These are phyloP conservation scores for Bruguiera gymnorhiza DNA, from an alignment of 345 rosid genomes.

Conservation along the genomic window DNA sequence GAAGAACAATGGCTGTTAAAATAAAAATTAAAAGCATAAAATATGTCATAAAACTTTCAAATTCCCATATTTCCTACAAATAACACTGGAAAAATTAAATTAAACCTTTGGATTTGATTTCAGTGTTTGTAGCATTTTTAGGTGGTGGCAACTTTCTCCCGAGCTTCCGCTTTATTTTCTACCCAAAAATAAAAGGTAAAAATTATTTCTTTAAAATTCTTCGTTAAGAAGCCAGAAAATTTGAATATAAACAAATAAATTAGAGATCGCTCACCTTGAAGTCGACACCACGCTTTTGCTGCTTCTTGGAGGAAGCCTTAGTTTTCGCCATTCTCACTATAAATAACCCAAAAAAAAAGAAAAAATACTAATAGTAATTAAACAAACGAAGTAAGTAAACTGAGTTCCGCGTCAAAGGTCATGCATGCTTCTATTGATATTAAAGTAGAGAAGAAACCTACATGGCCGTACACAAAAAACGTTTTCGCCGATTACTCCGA, in stretches of 20 bases:
- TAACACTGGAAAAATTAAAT: neutral
- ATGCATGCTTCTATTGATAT: no score
- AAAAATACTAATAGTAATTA: neutral
- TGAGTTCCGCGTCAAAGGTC: no score
- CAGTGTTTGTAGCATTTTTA: conserved; percentile 80
- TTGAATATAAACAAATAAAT: neutral
- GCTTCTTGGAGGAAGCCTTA: conserved; percentile 71
- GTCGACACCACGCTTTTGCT: conserved; percentile 74
- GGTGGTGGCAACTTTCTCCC: conserved; percentile 88
- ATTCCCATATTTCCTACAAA: no score
- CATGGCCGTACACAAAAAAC: no score
- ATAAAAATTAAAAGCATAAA: neutral
- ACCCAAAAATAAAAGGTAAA: conserved; percentile 11
- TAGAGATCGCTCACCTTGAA: conserved; percentile 47
- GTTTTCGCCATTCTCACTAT: conserved; percentile 47
- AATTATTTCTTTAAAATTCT: neutral
- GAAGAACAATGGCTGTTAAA: conserved; percentile 70
- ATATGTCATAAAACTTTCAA: neutral
- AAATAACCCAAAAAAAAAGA: neutral
- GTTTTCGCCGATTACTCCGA: no score
- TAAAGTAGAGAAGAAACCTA: no score
- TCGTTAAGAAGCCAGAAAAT: neutral
- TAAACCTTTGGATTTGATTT: conserved; percentile 78
- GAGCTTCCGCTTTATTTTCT: conserved; percentile 91
- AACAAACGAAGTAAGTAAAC: no score